phyloP scores from a whole-genome alignment of 78 protist species.

The Pigoraptor vietnamica region DNA sequence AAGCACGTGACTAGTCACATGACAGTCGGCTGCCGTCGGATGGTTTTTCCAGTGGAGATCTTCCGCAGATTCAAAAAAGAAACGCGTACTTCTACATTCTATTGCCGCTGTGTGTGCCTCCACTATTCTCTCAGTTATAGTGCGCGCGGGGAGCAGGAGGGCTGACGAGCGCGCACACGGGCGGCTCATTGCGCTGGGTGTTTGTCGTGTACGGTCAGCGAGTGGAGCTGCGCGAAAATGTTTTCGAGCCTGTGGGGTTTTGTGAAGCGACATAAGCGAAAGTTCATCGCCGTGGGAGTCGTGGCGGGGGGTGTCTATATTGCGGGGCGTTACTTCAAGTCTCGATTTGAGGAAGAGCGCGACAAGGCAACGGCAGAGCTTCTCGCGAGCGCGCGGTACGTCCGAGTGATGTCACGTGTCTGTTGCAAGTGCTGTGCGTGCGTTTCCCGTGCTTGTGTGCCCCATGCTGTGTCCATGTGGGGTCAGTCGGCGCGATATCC shows the following conservation, averaged over 20 bases:
- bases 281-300: background rate
- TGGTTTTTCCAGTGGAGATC: too few species aligned
- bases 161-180: too few species aligned
- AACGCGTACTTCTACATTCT: too few species aligned
- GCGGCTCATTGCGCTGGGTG: background rate
- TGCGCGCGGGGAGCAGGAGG: too few species aligned
- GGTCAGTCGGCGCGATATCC: background rate
- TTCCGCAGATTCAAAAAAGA: too few species aligned
- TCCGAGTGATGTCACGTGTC: background rate
- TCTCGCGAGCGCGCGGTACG: background rate
- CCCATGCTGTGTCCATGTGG: background rate
- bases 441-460: too few species aligned
- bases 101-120: too few species aligned
- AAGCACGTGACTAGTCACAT: too few species aligned
- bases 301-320: background rate
- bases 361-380: background rate
- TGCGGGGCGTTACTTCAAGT: background rate
- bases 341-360: background rate
- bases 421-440: too few species aligned
- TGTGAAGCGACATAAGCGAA: background rate
- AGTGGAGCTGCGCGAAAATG: background rate
- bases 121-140: too few species aligned
- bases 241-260: background rate
- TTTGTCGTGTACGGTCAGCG: background rate
- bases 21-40: too few species aligned